phyloP scores from a whole-genome alignment of 495 filamentous ascomycete genomes.

The Hyaloscypha bicolor region DNA sequence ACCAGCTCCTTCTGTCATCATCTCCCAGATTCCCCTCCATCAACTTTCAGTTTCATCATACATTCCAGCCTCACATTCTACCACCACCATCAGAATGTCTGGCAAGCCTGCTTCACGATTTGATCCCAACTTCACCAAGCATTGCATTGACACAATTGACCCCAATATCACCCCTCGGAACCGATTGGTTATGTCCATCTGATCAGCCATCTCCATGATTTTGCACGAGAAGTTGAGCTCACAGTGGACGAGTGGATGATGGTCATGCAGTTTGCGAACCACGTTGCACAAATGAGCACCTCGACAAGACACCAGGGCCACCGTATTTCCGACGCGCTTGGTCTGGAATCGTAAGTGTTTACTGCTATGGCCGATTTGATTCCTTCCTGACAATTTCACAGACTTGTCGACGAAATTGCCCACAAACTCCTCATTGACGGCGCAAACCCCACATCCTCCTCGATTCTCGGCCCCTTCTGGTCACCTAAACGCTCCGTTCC shows the following conservation, averaged over 20 bases:
- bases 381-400: constrained; percentile 28
- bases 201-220: constrained; percentile 65
- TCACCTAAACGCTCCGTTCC: too few species aligned
- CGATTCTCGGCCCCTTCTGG: too few species aligned
- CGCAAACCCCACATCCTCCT: too few species aligned
- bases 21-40: too few species aligned
- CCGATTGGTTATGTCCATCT: constrained; percentile 58
- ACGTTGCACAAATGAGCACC: too few species aligned
- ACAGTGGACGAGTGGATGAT: constrained; percentile 65
- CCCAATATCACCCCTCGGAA: too few species aligned
- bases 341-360: constrained; percentile 81
- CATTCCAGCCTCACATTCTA: too few species aligned
- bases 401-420: constrained; percentile 83
- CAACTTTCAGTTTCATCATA: too few species aligned
- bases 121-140: constrained; percentile 63
- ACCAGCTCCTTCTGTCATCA: too few species aligned
- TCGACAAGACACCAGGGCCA: constrained; percentile 64
- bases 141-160: constrained; percentile 66
- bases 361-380: constrained; percentile 2
- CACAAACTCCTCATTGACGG: constrained; percentile 72
- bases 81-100: too few species aligned
- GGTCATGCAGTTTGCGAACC: constrained; percentile 55
- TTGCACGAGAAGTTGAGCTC: constrained; percentile 65
- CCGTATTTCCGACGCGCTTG: constrained; percentile 75
- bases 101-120: too few species aligned